Evolutionary conservation across 73 alveolate genomes (phyloP), one percentile per base, ranked within the genome.

Genomic region (Loxodes magnus): DNA sequence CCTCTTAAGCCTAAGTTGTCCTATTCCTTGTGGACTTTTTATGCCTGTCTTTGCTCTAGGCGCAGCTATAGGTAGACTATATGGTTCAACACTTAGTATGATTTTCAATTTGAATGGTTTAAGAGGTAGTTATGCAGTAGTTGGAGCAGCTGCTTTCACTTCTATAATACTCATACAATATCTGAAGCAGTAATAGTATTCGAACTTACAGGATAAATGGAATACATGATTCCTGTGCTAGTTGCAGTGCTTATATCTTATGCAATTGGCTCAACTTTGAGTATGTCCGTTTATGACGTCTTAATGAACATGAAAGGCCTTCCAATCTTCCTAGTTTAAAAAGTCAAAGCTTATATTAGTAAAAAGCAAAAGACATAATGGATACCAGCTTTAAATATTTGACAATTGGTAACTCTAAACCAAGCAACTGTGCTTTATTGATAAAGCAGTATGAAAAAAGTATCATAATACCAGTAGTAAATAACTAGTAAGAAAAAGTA

Each of bases 141-240:
- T 75, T 33, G 90, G 90, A 0, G 95, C 95, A 21, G 92, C 90
- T 35, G 87, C 94, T 9, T 55, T 83, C 63, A 75, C 84, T 82
- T 90, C n/a, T 54, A 86, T 23, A 71, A 46, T 2, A 82, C 97
- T 9, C 87, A 86, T 51, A 81, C 97, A 10, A 77, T 87, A 22
- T 67, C 92, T 55, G 71, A 82, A 2, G 95, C 88, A 6, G 74
- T 87, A 64, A 87, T 87, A 72, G 87, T 83, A 36, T 83, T 87
- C 64, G 97, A 87, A 56, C 29, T 87, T 66, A 77, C 88, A 34
- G 97, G 97, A 3, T 58, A 64, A 17, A 59, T 82, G n/a, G 55
- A 58, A 53, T 66, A 70, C 58, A 56, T 78, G 43, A 73, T 83
- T 30, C 90, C 88, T 43, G 86, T 87, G 42, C 51, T 82, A 36